Evolutionary conservation across 2,329 filamentous ascomycete genomes (phyloP).

Genomic region (Penicillium hordei): DNA sequence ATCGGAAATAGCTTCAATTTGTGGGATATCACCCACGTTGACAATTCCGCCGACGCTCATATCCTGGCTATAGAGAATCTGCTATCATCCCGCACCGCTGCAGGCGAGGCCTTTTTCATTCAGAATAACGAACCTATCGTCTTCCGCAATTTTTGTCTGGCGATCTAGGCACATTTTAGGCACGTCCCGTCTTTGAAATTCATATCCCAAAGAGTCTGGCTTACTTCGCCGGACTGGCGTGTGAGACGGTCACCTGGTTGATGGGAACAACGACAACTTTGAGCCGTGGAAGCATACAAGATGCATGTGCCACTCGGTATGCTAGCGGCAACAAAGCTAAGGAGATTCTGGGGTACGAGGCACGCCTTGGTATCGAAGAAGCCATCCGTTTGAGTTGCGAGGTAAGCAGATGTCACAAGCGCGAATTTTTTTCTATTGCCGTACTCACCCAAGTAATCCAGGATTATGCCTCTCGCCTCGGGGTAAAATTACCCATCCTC

Average conservation of each 20-base stretch:
- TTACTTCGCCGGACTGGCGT: slow-evolving; percentile 48
- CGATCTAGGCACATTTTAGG: slow-evolving; percentile 51
- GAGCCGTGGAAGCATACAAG: slow-evolving; percentile 55
- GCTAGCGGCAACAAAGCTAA: slow-evolving; percentile 54
- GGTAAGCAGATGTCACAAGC: slow-evolving; percentile 31
- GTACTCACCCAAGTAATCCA: slow-evolving; percentile 15
- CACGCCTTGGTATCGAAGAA: slow-evolving; percentile 52
- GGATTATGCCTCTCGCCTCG: slow-evolving; percentile 37
- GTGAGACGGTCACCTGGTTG: slow-evolving; percentile 51
- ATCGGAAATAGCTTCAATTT: slow-evolving; percentile 45
- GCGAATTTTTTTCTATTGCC: not conserved
- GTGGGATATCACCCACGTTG: slow-evolving; percentile 47
- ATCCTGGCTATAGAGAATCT: slow-evolving; percentile 47
- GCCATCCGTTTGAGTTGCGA: slow-evolving; percentile 52
- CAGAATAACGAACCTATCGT: slow-evolving; percentile 49
- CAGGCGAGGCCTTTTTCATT: slow-evolving; percentile 48
- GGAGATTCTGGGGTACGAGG: slow-evolving; percentile 53
- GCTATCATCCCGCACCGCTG: slow-evolving; percentile 39
- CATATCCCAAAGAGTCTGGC: slow-evolving; percentile 51
- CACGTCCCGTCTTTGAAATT: slow-evolving; percentile 48
- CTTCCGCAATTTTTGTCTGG: slow-evolving; percentile 47
- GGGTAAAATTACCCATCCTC: slow-evolving; percentile 22
- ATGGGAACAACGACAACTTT: slow-evolving; percentile 49
- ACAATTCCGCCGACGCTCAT: slow-evolving; percentile 48
- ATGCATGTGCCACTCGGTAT: slow-evolving; percentile 56